phyloP scores from a whole-genome alignment of 148 eudicot species.

The Cornus kousa region DNA sequence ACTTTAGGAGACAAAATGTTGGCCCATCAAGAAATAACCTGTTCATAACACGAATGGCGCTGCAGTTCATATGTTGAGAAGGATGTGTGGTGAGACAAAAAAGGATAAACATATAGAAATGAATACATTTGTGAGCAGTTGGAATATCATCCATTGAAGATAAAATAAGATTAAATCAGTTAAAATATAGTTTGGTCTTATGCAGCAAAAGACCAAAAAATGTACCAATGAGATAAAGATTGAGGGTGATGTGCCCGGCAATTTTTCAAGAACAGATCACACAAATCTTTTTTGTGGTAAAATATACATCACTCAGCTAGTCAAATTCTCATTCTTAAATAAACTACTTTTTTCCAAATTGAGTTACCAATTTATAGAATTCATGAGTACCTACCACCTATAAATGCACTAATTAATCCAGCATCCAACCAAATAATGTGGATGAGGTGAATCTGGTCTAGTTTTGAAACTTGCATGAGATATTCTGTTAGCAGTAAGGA shows the following conservation, averaged over 20 bases:
- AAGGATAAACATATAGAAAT: no score
- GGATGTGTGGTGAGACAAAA: no score
- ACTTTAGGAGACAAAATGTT: no score
- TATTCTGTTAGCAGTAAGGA: not conserved
- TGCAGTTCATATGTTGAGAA: no score
- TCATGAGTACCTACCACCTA: not conserved
- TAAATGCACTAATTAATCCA: not conserved
- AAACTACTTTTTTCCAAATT: not conserved
- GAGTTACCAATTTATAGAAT: not conserved
- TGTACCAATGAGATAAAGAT: no score
- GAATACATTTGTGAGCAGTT: no score
- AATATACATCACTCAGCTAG: not conserved
- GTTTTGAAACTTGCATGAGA: not conserved
- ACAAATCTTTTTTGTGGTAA: not conserved
- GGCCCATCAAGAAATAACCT: no score
- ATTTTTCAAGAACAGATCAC: not conserved
- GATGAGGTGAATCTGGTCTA: not conserved
- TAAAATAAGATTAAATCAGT: no score
- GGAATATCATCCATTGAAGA: no score
- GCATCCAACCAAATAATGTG: not conserved
- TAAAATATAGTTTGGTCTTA: no score
- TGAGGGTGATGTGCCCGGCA: not conserved
- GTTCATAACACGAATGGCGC: no score
- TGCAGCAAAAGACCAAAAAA: no score
- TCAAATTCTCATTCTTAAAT: not conserved